A percentile compares a stretch with the other conserved stretches of the same genome.
Evolutionary conservation across 345 rosid genomes (phyloP).

Genomic region (Arabidopsis thaliana): DNA sequence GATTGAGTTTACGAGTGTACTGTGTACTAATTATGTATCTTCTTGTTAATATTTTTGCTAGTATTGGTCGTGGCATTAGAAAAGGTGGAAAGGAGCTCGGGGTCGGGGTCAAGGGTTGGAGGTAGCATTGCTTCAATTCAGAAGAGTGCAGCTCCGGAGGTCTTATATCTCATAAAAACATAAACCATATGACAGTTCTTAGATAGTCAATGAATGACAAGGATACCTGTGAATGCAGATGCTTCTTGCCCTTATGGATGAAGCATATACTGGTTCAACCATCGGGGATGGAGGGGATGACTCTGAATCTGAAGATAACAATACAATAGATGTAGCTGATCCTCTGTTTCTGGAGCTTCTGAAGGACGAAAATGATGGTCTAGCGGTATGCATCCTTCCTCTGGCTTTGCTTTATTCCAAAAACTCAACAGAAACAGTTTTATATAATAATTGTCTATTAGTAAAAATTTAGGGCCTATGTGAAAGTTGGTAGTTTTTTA

Average conservation of each 20-base stretch:
- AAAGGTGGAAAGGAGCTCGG: constrained; percentile 81
- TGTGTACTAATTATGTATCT: constrained; percentile 12
- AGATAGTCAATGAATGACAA: constrained; percentile 18
- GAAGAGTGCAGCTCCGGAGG: constrained; percentile 98
- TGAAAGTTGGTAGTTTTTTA: background rate
- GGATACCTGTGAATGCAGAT: constrained; percentile 57
- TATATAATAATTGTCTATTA: background rate
- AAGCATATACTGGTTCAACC: constrained; percentile 97
- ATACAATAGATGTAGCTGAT: constrained; percentile 77
- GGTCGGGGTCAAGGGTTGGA: constrained; percentile 82
- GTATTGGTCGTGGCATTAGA: constrained; percentile 91
- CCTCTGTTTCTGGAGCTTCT: constrained; percentile 93
- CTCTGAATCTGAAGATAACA: constrained; percentile 93
- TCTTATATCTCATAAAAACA: constrained; percentile 41
- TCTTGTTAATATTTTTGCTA: constrained; percentile 41
- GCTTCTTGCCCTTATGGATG: constrained; percentile 99
- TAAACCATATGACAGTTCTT: constrained; percentile 24
- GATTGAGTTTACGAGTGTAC: constrained; percentile 9
- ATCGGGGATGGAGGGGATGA: constrained; percentile 88
- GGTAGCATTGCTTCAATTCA: constrained; percentile 91
- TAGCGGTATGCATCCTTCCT: constrained; percentile 66
- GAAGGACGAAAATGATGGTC: constrained; percentile 98
- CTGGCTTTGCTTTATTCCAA: background rate
- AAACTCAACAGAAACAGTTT: background rate
- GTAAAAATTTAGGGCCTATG: constrained; percentile 10